Evolutionary conservation across 2,329 filamentous ascomycete genomes (phyloP).

Genomic region (Phoma sp.): DNA sequence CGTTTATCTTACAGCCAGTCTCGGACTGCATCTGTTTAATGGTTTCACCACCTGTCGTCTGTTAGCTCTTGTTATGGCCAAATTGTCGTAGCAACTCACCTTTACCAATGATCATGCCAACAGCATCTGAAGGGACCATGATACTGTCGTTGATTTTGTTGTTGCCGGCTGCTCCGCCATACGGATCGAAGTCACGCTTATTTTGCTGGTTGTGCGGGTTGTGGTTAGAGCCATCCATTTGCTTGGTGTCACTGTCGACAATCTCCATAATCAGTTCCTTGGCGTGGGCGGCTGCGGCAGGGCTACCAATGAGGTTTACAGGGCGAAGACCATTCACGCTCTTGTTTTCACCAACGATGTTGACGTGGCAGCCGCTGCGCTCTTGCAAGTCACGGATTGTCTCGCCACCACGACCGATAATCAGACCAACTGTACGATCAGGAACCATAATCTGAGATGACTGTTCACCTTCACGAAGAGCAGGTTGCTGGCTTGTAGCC

Average conservation of each 20-base stretch:
- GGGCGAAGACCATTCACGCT: constrained; percentile 88
- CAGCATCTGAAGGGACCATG: constrained; percentile 85
- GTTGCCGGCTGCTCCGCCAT: constrained; percentile 49
- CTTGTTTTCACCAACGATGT: constrained; percentile 92
- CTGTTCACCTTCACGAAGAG: constrained; percentile 78
- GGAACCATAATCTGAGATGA: constrained; percentile 94
- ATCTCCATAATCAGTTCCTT: constrained; percentile 93
- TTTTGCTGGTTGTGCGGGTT: constrained; percentile 23
- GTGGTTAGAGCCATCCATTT: constrained; percentile 43
- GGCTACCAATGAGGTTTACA: constrained; percentile 85
- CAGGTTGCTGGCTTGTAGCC: constrained; percentile 47
- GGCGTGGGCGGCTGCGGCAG: constrained; percentile 74
- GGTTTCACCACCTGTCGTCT: constrained; percentile 72
- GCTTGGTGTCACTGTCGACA: constrained; percentile 82
- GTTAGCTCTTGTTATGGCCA: constrained; percentile 21
- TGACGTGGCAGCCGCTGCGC: constrained; percentile 90
- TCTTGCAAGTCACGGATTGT: constrained; percentile 93
- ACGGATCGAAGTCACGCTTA: constrained; percentile 45
- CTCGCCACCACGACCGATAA: constrained; percentile 91
- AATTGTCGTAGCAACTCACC: constrained; percentile 48
- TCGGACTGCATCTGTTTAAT: constrained; percentile 91
- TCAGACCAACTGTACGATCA: constrained; percentile 88
- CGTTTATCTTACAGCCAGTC: constrained; percentile 94
- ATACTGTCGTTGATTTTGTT: constrained; percentile 80
- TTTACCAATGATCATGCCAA: constrained; percentile 97